Conservation (phyloP, 495 filamentous ascomycete species). For the Parathielavia hyrcaniae region DNA sequence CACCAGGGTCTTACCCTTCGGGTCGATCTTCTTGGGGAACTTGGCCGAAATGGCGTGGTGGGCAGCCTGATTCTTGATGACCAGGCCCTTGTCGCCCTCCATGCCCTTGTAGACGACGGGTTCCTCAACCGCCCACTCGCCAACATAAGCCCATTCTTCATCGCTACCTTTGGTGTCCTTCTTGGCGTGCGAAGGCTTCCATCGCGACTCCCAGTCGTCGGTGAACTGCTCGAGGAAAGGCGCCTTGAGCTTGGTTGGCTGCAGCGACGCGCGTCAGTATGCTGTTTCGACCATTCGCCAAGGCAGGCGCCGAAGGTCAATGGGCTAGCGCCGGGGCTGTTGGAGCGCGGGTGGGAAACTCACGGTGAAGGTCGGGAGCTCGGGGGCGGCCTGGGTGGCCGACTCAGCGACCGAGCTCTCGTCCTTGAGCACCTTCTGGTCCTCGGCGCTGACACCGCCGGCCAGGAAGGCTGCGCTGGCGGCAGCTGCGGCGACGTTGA, state of each 20-base stretch:
- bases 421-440: conserved; percentile 50
- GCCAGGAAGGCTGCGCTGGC: conserved; percentile 64
- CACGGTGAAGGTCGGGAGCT: conserved; percentile 85
- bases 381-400: conserved; percentile 49
- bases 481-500: conserved; percentile 65
- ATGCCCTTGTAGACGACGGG: conserved; percentile 88
- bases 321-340: conserved; percentile 15
- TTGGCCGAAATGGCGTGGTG: conserved; percentile 99
- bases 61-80: conserved; percentile 92
- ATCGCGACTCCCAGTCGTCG: conserved; percentile 84
- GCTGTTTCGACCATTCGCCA: background rate
- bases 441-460: conserved; percentile 67
- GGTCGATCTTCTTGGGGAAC: conserved; percentile 92
- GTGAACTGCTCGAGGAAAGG: conserved; percentile 99
- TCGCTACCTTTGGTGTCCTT: conserved; percentile 68
- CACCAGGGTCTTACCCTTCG: conserved; percentile 92
- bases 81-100: conserved; percentile 91
- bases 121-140: conserved; percentile 96
- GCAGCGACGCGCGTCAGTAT: conserved; percentile 29
- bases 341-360: conserved; percentile 31
- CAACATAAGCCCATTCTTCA: conserved; percentile 97
- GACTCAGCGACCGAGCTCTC: conserved; percentile 43
- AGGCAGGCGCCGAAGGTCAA: background rate
- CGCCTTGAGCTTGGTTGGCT: conserved; percentile 84
- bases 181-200: conserved; percentile 93